phyloP scores from a whole-genome alignment of 1,284 basidiomycete genomes.

The Filobasidium uniguttulatum region DNA sequence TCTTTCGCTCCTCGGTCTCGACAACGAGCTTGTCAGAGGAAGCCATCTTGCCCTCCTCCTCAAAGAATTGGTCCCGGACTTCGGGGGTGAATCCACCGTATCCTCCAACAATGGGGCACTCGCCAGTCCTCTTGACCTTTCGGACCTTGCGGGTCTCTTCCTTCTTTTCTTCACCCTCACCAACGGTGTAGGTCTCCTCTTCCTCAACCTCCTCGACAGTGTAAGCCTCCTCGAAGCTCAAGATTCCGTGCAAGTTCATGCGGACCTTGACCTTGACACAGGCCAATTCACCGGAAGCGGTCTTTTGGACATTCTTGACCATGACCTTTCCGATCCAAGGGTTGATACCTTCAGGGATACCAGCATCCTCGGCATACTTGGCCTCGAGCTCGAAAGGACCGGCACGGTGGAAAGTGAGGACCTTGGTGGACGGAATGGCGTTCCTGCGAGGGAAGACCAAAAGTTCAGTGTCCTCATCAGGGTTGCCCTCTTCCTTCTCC shows the following conservation, averaged over 20 bases:
- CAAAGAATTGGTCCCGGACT: constrained; percentile 51
- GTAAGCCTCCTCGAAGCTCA: constrained; percentile 74
- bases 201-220: constrained; percentile 55
- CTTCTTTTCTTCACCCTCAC: constrained; percentile 43
- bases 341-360: constrained; percentile 62
- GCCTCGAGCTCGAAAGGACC: constrained; percentile 75
- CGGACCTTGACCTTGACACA: constrained; percentile 79
- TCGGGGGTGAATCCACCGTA: constrained; percentile 51
- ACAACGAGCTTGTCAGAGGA: constrained; percentile 80
- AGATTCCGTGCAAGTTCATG: constrained; percentile 67
- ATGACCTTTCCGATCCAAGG: constrained; percentile 68
- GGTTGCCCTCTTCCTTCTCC: constrained; percentile 56
- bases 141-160: constrained; percentile 56
- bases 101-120: constrained; percentile 55
- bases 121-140: constrained; percentile 63
- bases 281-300: constrained; percentile 55
- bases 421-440: constrained; percentile 75
- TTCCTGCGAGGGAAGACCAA: constrained; percentile 73
- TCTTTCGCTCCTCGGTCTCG: constrained; percentile 94
- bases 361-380: constrained; percentile 49
- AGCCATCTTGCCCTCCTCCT: constrained; percentile 74
- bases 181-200: constrained; percentile 49
- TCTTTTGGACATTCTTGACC: constrained; percentile 58
- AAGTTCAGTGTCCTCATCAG: constrained; percentile 77
- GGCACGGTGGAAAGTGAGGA: constrained; percentile 84